These are phyloP conservation scores for Phlebiopsis flavidoalba DNA, from an alignment of 768 basidiomycete genomes.

Conservation along the genomic window DNA sequence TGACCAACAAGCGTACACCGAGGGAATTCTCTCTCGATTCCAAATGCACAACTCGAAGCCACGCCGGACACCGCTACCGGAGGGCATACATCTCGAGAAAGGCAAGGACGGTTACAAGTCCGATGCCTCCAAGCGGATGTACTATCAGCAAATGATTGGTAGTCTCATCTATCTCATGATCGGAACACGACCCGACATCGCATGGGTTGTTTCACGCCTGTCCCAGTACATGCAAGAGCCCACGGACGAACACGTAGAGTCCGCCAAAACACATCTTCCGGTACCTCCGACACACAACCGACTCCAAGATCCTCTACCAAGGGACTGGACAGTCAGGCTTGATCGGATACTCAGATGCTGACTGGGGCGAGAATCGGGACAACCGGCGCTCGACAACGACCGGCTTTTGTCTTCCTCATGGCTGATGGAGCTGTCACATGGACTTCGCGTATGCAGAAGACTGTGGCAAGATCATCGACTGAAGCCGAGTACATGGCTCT, in stretches of 20 bases:
- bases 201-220: conserved; percentile 6
- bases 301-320: background rate
- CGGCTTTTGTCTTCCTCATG: conserved; percentile 21
- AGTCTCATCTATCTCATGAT: conserved; percentile 12
- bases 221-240: conserved; percentile 18
- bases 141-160: conserved; percentile 2
- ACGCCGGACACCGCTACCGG: conserved; percentile 7
- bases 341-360: conserved; percentile 5
- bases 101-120: background rate
- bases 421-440: conserved; percentile 20
- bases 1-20: conserved; percentile 12
- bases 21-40: conserved; percentile 6
- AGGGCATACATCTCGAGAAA: conserved; percentile 6
- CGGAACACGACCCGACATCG: conserved; percentile 12
- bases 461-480: conserved; percentile 3
- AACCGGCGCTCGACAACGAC: conserved; percentile 17
- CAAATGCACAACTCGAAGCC: conserved; percentile 13
- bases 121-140: background rate
- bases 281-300: conserved; percentile 1
- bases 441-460: conserved; percentile 5
- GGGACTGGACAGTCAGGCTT: background rate
- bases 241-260: background rate
- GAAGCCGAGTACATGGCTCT: conserved; percentile 12
- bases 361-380: conserved; percentile 10
- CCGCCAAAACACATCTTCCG: conserved; percentile 3